Evolutionary conservation across 352 stramenopile genomes (phyloP).

Genomic region (Phytophthora pini): DNA sequence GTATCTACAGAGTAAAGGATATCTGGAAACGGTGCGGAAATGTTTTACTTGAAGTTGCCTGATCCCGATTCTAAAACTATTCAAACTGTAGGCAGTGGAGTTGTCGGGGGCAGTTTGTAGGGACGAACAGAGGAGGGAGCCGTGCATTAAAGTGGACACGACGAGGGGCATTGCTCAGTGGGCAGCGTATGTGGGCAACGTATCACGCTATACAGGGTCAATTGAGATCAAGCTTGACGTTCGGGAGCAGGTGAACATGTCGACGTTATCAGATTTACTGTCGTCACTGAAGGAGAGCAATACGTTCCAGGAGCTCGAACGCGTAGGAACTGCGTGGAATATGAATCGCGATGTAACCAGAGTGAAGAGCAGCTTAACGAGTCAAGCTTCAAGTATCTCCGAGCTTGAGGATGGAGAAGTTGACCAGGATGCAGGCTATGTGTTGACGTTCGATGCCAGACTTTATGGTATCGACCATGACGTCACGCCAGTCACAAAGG

Average conservation of each 20-base stretch:
- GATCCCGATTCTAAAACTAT: conserved; percentile 13
- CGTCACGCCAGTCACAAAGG: conserved; percentile 42
- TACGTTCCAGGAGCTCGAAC: conserved; percentile 38
- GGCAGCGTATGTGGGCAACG: conserved; percentile 74
- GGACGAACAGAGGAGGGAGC: conserved; percentile 20
- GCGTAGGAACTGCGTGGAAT: conserved; percentile 32
- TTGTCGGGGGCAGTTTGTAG: conserved; percentile 67
- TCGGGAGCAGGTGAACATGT: conserved; percentile 53
- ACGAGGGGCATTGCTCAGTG: conserved; percentile 56
- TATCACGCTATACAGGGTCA: conserved; percentile 69
- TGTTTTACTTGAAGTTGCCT: conserved; percentile 12
- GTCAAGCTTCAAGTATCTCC: conserved; percentile 9
- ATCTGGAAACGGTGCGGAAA: conserved; percentile 60
- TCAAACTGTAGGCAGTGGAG: conserved; percentile 47
- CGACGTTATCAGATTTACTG: conserved; percentile 16
- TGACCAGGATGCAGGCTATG: conserved; percentile 57
- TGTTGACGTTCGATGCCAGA: conserved; percentile 68
- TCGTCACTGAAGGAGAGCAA: conserved; percentile 15
- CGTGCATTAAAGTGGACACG: conserved; percentile 80
- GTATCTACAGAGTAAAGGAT: conserved; percentile 82
- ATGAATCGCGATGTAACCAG: conserved; percentile 27
- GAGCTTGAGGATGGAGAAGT: conserved; percentile 25
- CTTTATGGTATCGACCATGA: conserved; percentile 72
- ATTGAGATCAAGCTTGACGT: conserved; percentile 69
- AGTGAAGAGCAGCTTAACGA: conserved; percentile 7